Conservation (phyloP, 2,329 filamentous ascomycete genomes). For the Tolypocladium inflatum region DNA sequence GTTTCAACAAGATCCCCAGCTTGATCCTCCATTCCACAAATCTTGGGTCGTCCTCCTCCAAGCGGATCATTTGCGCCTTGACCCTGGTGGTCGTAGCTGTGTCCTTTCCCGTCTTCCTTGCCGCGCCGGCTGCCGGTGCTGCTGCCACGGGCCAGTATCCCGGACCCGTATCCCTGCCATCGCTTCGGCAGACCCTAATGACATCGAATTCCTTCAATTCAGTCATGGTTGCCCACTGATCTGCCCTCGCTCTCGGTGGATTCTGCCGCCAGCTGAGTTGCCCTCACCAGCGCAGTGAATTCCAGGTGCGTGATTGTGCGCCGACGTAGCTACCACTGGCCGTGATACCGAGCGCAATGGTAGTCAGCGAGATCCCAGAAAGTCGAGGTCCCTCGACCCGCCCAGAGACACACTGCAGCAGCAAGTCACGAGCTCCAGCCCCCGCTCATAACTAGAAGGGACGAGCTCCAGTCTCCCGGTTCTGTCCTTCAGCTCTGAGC, state of each 20-base stretch:
- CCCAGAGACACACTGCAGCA: background rate
- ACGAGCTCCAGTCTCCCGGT: background rate
- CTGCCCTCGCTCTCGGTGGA: background rate
- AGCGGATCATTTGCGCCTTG: conserved; percentile 32
- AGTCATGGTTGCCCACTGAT: conserved; percentile 12
- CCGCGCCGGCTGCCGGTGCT: conserved; percentile 14
- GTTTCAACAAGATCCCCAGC: conserved; percentile 34
- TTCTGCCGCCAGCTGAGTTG: background rate
- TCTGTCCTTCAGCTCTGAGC: background rate
- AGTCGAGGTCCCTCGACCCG: background rate
- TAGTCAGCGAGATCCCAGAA: background rate
- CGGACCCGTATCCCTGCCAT: conserved; percentile 34
- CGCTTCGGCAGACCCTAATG: conserved; percentile 32
- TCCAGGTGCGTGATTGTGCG: background rate
- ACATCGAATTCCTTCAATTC: conserved; percentile 31
- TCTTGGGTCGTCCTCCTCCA: conserved; percentile 32
- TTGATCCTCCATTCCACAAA: conserved; percentile 36
- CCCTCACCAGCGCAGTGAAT: background rate
- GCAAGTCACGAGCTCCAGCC: background rate
- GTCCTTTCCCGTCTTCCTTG: conserved; percentile 28
- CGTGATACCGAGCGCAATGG: background rate
- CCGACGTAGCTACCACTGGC: background rate
- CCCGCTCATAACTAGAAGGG: background rate
- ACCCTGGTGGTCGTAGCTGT: conserved; percentile 18
- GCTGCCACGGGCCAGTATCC: conserved; percentile 31